These are phyloP conservation scores for Pogostemon cablin DNA, from an alignment of 257 asterid species.

Conservation along the genomic window DNA sequence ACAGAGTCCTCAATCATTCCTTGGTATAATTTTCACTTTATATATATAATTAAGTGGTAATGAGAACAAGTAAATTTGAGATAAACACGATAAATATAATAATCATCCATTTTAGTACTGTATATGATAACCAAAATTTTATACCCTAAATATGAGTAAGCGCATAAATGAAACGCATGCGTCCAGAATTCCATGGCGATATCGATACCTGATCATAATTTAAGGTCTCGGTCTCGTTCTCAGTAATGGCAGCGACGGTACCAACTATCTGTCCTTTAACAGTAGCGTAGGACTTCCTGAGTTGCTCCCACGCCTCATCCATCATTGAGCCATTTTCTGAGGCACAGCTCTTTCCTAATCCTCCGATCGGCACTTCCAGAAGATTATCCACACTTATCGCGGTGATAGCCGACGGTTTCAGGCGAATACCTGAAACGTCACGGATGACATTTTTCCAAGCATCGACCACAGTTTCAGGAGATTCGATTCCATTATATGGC, in stretches of 20 bases:
- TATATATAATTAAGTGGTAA: background rate
- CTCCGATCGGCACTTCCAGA: constrained; percentile 32
- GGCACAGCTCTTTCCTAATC: constrained; percentile 26
- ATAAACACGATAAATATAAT: background rate
- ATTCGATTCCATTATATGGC: background rate
- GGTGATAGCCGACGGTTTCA: constrained; percentile 48
- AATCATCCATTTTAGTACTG: background rate
- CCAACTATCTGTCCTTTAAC: constrained; percentile 51
- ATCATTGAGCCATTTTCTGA: constrained; percentile 45
- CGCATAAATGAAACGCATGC: background rate
- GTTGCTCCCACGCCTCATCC: constrained; percentile 61
- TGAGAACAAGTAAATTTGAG: background rate
- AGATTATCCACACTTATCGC: constrained; percentile 34
- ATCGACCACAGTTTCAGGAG: constrained; percentile 33
- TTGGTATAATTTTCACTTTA: background rate
- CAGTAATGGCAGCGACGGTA: constrained; percentile 47
- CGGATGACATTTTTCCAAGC: constrained; percentile 35
- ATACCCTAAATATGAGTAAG: background rate
- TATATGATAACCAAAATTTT: background rate
- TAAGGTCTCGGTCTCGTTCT: constrained; percentile 45
- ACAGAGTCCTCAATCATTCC: constrained; percentile 11
- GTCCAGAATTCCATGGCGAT: background rate
- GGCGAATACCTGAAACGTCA: constrained; percentile 19
- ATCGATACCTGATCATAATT: constrained; percentile 60
- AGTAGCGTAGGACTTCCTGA: constrained; percentile 37